Percentiles rank a stretch among this genome's conserved stretches.
Evolutionary conservation across 352 stramenopile species (phyloP).

Genomic region (Phytophthora pseudosyringae): DNA sequence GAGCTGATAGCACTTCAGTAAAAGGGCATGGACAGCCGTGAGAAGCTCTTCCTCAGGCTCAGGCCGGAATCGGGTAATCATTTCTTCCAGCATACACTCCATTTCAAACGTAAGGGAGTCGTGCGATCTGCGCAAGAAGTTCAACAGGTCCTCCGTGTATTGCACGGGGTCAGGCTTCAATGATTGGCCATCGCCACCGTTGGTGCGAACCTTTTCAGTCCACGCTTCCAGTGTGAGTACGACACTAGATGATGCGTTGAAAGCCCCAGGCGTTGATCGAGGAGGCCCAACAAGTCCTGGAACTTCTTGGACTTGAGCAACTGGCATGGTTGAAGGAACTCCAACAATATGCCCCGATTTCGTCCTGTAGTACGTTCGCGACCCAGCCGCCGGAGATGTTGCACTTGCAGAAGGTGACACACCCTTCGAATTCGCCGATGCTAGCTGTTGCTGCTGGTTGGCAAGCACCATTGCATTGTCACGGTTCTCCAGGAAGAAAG

Average conservation of each 20-base stretch:
- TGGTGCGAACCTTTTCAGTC: slow-evolving; percentile 63
- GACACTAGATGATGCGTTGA: slow-evolving; percentile 65
- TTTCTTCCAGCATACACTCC: slow-evolving; percentile 98
- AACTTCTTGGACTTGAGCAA: slow-evolving; percentile 72
- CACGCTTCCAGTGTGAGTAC: slow-evolving; percentile 79
- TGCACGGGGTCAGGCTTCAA: slow-evolving; percentile 80
- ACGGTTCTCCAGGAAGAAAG: slow-evolving; percentile 98
- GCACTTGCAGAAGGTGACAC: slow-evolving; percentile 35
- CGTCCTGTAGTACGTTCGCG: slow-evolving; percentile 76
- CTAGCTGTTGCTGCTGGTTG: slow-evolving; percentile 42
- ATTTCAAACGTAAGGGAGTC: slow-evolving; percentile 93
- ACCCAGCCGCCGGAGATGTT: slow-evolving; percentile 26
- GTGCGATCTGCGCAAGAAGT: slow-evolving; percentile 92
- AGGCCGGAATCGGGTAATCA: slow-evolving; percentile 97
- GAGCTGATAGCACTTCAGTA: slow-evolving; percentile 95
- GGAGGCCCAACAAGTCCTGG: slow-evolving; percentile 75
- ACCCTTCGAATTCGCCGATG: slow-evolving; percentile 15
- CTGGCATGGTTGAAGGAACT: slow-evolving; percentile 62
- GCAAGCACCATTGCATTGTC: slow-evolving; percentile 83
- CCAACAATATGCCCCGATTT: slow-evolving; percentile 83
- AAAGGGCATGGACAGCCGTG: slow-evolving; percentile 94
- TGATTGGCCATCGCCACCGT: slow-evolving; percentile 36
- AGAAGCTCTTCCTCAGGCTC: slow-evolving; percentile 98
- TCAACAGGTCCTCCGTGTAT: slow-evolving; percentile 95
- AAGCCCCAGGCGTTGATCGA: slow-evolving; percentile 63